Conservation (phyloP, 2,329 filamentous ascomycete genomes). For the Penicillium polonicum region DNA sequence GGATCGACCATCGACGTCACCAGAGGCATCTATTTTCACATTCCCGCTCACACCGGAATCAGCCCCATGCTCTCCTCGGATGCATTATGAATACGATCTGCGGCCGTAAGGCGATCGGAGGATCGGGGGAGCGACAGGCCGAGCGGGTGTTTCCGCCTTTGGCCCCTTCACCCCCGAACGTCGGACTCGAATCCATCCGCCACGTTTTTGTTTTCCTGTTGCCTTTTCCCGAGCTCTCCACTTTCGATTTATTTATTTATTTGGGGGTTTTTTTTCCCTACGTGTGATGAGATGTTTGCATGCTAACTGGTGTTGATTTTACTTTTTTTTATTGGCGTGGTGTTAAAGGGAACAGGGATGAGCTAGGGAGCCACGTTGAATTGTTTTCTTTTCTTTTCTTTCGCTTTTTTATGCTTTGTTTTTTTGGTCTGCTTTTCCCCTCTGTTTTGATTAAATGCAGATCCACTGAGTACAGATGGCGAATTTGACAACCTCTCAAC, state of each 20-base stretch:
- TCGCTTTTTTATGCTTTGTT: neutral
- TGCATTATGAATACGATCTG: conserved; percentile 28
- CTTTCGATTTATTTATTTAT: neutral
- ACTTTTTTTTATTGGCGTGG: conserved; percentile 8
- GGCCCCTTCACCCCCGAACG: neutral
- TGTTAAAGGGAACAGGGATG: conserved; percentile 6
- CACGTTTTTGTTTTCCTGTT: neutral
- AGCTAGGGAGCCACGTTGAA: conserved; percentile 6
- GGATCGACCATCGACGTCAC: conserved; percentile 44
- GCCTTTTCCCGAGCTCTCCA: neutral
- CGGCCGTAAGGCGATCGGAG: conserved; percentile 11
- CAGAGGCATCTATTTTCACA: conserved; percentile 38
- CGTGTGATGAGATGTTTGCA: conserved; percentile 15
- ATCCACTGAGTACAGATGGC: neutral
- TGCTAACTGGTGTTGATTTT: conserved; percentile 8
- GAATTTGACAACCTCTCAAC: neutral
- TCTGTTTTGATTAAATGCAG: conserved; percentile 3
- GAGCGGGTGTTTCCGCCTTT: conserved; percentile 10
- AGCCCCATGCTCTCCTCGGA: conserved; percentile 41
- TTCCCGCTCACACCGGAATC: conserved; percentile 46
- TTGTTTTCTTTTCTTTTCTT: neutral
- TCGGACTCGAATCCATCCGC: neutral
- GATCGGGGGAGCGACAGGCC: neutral
- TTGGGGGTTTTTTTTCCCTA: neutral
- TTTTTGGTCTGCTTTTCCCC: neutral